Conservation (phyloP, 1,284 basidiomycete species). For the Cutaneotrichosporon spelunceum region DNA sequence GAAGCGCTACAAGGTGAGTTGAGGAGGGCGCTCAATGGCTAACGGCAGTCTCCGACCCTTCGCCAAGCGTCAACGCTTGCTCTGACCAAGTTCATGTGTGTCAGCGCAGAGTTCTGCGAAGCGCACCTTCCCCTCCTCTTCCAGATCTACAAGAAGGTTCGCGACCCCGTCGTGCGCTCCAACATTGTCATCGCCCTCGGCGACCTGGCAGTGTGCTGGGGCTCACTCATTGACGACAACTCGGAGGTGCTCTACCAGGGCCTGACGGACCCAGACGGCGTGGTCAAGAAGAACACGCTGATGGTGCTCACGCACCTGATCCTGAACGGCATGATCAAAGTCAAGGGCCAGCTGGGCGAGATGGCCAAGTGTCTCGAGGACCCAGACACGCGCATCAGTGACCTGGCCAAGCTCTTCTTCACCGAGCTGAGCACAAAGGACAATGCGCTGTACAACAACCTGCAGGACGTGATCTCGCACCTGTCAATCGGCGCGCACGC, state of each 20-base stretch:
- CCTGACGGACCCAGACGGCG: slow-evolving; percentile 75
- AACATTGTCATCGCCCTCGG: slow-evolving; percentile 97
- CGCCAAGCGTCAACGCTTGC: slow-evolving; percentile 83
- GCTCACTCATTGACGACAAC: slow-evolving; percentile 94
- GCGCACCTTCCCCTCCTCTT: slow-evolving; percentile 82
- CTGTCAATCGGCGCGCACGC: slow-evolving; percentile 89
- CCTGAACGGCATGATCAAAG: slow-evolving; percentile 98
- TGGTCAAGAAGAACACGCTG: slow-evolving; percentile 98
- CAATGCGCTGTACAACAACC: slow-evolving; percentile 97
- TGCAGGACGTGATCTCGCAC: slow-evolving; percentile 95
- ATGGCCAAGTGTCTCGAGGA: slow-evolving; percentile 99
- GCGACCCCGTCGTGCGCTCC: slow-evolving; percentile 81
- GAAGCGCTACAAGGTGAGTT: slow-evolving; percentile 73
- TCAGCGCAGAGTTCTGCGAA: slow-evolving; percentile 92
- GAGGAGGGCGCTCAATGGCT: not conserved
- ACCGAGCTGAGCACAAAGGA: slow-evolving; percentile 92
- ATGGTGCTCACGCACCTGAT: slow-evolving; percentile 99
- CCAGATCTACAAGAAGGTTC: slow-evolving; percentile 86
- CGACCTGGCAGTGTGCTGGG: slow-evolving; percentile 95
- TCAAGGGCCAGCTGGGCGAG: slow-evolving; percentile 97
- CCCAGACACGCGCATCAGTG: slow-evolving; percentile 79
- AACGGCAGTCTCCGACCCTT: slow-evolving; percentile 71
- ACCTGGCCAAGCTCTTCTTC: slow-evolving; percentile 96
- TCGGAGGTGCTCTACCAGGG: slow-evolving; percentile 93
- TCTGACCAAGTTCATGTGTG: slow-evolving; percentile 94